Percentiles rank a stretch among this genome's conserved stretches.
Evolutionary conservation across 1,284 basidiomycete genomes (phyloP).

Genomic region (Ceratobasidium sp.): DNA sequence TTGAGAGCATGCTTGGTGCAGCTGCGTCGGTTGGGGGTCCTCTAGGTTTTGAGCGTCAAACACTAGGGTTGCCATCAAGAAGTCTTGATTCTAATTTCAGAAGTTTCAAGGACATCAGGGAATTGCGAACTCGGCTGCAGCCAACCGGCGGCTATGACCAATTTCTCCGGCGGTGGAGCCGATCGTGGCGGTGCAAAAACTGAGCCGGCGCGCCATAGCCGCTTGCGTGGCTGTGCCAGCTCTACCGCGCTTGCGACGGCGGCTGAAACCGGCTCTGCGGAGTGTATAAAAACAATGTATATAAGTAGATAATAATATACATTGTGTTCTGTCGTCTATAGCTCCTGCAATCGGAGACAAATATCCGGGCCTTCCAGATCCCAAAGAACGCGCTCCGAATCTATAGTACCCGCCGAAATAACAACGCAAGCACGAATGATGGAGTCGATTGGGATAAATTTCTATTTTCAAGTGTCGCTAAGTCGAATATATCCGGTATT

Average conservation of each 20-base stretch:
- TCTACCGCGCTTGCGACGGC: background rate
- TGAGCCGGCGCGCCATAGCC: background rate
- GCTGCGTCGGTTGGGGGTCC: background rate
- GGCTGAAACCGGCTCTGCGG: background rate
- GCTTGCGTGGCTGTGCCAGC: background rate
- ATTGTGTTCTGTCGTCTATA: background rate
- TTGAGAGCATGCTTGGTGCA: background rate
- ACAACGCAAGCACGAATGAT: slow-evolving; percentile 27
- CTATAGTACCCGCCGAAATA: background rate
- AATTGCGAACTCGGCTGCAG: slow-evolving; percentile 15
- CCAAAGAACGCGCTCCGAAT: background rate
- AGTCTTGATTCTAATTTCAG: background rate
- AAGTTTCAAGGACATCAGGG: slow-evolving; percentile 13
- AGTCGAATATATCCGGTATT: slow-evolving; percentile 1
- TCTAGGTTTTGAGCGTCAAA: background rate
- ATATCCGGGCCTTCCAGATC: slow-evolving; percentile 25
- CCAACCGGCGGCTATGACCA: background rate
- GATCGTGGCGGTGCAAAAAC: slow-evolving; percentile 4
- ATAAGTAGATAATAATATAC: background rate
- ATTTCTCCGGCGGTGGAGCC: background rate
- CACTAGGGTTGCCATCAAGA: background rate
- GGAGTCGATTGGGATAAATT: slow-evolving; percentile 4
- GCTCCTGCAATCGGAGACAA: background rate
- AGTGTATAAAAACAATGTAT: too few species aligned
- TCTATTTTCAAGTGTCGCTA: background rate